A percentile compares a stretch with the other conserved stretches of the same genome.
Conservation (phyloP, 2,329 filamentous ascomycete genomes). For the Colletotrichum sp. region DNA sequence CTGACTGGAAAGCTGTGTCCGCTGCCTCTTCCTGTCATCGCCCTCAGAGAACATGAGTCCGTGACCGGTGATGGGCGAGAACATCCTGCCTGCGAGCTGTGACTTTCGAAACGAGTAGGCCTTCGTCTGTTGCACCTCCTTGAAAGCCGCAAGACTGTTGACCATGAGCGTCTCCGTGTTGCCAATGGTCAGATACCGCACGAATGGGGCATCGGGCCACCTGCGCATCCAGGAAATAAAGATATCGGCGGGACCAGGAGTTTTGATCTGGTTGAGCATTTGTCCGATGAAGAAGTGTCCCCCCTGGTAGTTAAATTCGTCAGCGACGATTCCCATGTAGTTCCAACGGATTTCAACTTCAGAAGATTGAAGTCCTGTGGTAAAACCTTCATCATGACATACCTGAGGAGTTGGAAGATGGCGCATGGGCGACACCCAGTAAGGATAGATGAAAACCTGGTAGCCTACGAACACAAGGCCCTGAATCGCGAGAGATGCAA, state of each 20-base stretch:
- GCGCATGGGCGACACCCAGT: neutral
- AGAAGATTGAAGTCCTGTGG: neutral
- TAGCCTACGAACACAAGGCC: slow-evolving; percentile 33
- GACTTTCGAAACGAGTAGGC: slow-evolving; percentile 44
- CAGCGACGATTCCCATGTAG: neutral
- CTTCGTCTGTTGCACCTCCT: slow-evolving; percentile 42
- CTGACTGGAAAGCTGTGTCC: slow-evolving; percentile 34
- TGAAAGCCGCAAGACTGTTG: slow-evolving; percentile 39
- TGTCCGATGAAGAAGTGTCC: slow-evolving; percentile 46
- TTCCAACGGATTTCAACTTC: neutral
- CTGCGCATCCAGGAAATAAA: slow-evolving; percentile 35
- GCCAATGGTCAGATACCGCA: slow-evolving; percentile 40
- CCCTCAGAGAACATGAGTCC: slow-evolving; percentile 43
- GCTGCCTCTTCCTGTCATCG: slow-evolving; percentile 35
- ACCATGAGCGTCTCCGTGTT: slow-evolving; percentile 41
- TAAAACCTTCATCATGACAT: neutral
- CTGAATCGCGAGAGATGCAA: neutral
- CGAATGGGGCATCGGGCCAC: slow-evolving; percentile 39
- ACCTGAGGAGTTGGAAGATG: slow-evolving; percentile 48
- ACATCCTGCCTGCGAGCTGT: slow-evolving; percentile 33
- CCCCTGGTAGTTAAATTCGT: slow-evolving; percentile 29
- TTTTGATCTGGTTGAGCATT: slow-evolving; percentile 33
- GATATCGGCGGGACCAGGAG: slow-evolving; percentile 29
- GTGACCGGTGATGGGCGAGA: slow-evolving; percentile 38
- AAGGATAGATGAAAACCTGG: slow-evolving; percentile 43